Base-by-base conservation (phyloP, 2,329 filamentous ascomycete species). In the Corniculantispora saksenae region DNA sequence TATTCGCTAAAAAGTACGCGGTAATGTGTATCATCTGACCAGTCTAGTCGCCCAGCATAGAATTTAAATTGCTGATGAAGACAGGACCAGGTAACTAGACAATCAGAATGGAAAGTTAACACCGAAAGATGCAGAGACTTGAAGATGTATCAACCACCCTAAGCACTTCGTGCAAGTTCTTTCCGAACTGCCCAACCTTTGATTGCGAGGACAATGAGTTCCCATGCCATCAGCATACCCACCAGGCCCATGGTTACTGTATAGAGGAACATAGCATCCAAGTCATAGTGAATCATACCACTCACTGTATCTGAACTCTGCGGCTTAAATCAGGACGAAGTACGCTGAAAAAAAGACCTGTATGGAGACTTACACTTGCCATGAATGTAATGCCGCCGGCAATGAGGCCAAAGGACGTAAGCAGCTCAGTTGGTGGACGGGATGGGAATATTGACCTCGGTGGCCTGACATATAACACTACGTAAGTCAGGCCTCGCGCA, bases 191-290 rank as follows among this genome's bases (percentile, higher is more conserved):
- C 93, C 93, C 93, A 97, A 29, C 93, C 94, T 78, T 97, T 97
- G 74, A 97, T 79, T 29, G 93, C 90, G 66, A 97, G 86, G 13
- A 91, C 81, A 32, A 93, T 73, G 23, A 96, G 85, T 62, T 91
- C 85, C 89, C 92, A 97, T 0, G 93, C 89, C 91, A 97, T 94
- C 60, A 97, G 77, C 59, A 97, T 82, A 2, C 89, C 90, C 1
- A 93, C 91, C 8, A 96, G 75, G 2, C 94, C 94, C 86, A 96
- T 91, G 12, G 89, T 91, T 40, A 97, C 86, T 0, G 93, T 97
- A 78, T 97, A 97, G 67, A 93, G 87, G 77, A 97, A 95, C 93
- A 97, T 97, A 68, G 92, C 92, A 73, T 97, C 91, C 19, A 97
- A 80, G 4, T 89, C 78, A 73, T 94, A 90, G 64, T 85, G 84